Base-by-base conservation (phyloP, 345 rosid species). In the Kandelia obovata region DNA sequence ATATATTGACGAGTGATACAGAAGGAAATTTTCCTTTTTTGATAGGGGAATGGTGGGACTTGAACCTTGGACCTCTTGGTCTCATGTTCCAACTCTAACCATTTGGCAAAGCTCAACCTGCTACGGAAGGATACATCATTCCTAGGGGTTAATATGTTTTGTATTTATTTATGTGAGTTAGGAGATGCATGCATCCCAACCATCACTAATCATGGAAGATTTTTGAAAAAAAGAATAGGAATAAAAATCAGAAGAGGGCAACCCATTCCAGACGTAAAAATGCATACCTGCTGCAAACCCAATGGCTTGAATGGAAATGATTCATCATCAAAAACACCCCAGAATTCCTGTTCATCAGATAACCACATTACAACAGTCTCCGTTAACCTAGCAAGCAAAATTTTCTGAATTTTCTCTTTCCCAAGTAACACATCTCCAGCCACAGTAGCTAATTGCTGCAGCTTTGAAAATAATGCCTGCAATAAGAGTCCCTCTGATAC, bases 341-440 rank as follows among this genome's bases (percentile, higher is more conserved):
- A 95, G 80, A 92, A 95, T 58, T 95, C 96, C 64, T 92, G 92
- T 77, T 95, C 99, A 70, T 92, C 83, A 16, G 96, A 88, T 71
- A 95, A 75, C 99, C 99, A 94, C 73, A 95, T 95, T 53, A 95
- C 79, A 65, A 95, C 96, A 17, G 98, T 95, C 78, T 95, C 99
- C 1, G 99, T 95, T 67, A 95, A 79, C 80, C 98, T 88, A 30
- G 99, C 97, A 17, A 95, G 94, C 78, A 95, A 79, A 76, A 82
- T 80, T 79, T 95, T 95, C 75, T 95, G 99, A 74, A 95, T 80
- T 74, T 90, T 95, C 73, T 92, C 99, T 83, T 82, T 95, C 55
- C 94, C 98, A 51, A 82, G 85, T 52, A 95, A 81, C 62, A 95
- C 93, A 80, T 95, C 98, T 35, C 98, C 99, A 52, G 99, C 98